Evolutionary conservation across 2,329 filamentous ascomycete genomes (phyloP).

Genomic region (Aspergillus glaucus): DNA sequence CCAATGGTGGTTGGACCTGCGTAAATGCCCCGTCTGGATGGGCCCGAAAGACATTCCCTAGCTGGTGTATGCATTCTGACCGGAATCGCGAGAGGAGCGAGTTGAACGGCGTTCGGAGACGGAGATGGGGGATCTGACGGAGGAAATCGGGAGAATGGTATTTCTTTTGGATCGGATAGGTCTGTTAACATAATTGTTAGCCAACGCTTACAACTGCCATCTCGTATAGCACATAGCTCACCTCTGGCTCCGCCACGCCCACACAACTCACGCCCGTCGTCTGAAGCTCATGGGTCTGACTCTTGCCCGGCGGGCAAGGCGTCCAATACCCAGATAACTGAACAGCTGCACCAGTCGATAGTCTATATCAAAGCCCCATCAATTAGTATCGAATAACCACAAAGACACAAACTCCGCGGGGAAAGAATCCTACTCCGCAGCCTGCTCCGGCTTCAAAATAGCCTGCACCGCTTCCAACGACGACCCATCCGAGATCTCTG

Average conservation of each 20-base stretch:
- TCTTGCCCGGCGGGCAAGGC: slow-evolving; percentile 57
- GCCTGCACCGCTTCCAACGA: slow-evolving; percentile 73
- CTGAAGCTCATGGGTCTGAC: slow-evolving; percentile 74
- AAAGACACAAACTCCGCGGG: neutral
- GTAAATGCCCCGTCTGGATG: slow-evolving; percentile 53
- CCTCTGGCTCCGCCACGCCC: slow-evolving; percentile 72
- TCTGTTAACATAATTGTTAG: slow-evolving; percentile 46
- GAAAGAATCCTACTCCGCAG: slow-evolving; percentile 57
- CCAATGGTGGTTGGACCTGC: slow-evolving; percentile 82
- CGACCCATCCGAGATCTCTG: slow-evolving; percentile 81
- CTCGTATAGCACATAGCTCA: slow-evolving; percentile 40
- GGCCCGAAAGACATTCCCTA: slow-evolving; percentile 67
- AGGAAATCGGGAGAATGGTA: slow-evolving; percentile 87
- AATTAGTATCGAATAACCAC: neutral
- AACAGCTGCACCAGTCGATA: slow-evolving; percentile 76
- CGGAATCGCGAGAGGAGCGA: slow-evolving; percentile 73
- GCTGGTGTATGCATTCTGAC: slow-evolving; percentile 67
- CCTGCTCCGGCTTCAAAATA: slow-evolving; percentile 65
- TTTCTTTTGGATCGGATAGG: slow-evolving; percentile 92
- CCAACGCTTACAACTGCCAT: neutral
- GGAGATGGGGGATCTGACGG: slow-evolving; percentile 79
- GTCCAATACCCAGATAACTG: slow-evolving; percentile 72
- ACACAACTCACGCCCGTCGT: slow-evolving; percentile 63
- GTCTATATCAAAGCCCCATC: slow-evolving; percentile 43
- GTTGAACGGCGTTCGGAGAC: slow-evolving; percentile 73